These are phyloP conservation scores for Grosmannia serpens DNA, from an alignment of 2,329 filamentous ascomycete species.

Conservation along the genomic window DNA sequence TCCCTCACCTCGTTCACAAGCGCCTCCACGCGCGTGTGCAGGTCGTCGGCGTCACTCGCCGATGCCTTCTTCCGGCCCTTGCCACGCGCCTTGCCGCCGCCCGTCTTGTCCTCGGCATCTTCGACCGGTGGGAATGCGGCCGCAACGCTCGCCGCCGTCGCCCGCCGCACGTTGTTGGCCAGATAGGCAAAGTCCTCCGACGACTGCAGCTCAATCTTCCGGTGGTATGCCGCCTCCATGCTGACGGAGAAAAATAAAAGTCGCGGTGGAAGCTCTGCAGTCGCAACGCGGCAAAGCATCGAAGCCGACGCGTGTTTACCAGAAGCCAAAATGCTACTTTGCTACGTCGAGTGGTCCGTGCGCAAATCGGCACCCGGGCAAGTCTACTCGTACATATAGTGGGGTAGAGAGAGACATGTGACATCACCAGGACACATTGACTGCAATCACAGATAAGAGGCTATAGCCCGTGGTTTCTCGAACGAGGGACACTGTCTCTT, in stretches of 20 bases:
- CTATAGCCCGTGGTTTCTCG: no score
- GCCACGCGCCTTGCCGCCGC: slow-evolving; percentile 17
- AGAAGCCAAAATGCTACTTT: background rate
- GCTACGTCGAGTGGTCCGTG: background rate
- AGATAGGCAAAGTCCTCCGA: slow-evolving; percentile 62
- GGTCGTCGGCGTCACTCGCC: slow-evolving; percentile 34
- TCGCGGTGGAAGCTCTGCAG: background rate
- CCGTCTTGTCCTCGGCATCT: slow-evolving; percentile 14
- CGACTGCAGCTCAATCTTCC: slow-evolving; percentile 71
- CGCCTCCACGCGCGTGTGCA: slow-evolving; percentile 46
- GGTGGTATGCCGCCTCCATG: slow-evolving; percentile 37
- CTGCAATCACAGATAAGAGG: no score
- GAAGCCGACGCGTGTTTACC: background rate
- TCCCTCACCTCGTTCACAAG: slow-evolving; percentile 43
- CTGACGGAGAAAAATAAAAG: background rate
- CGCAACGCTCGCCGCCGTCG: slow-evolving; percentile 55
- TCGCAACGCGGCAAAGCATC: no score
- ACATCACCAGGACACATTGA: background rate
- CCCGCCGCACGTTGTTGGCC: slow-evolving; percentile 55
- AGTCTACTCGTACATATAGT: background rate
- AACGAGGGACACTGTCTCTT: background rate
- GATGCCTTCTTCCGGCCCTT: background rate
- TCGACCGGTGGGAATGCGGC: slow-evolving; percentile 54
- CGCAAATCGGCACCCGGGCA: background rate
- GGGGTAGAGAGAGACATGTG: background rate